These are phyloP conservation scores for Aspergillus leporis DNA, from an alignment of 495 filamentous ascomycete genomes.

Conservation along the genomic window DNA sequence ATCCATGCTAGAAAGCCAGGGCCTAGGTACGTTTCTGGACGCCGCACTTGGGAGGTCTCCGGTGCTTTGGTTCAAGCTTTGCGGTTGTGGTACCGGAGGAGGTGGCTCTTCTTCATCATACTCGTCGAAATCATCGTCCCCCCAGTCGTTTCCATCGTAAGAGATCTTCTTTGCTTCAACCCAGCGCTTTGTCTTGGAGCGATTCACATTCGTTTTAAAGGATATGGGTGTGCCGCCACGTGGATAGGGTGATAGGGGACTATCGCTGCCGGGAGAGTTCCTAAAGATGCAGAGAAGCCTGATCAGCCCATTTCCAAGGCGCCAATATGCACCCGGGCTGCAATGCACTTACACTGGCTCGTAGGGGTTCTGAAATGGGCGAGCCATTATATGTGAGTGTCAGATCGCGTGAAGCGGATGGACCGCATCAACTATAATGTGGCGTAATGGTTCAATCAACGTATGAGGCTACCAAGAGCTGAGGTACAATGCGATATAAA, in stretches of 20 bases:
- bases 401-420: slow-evolving; percentile 2
- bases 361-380: slow-evolving; percentile 22
- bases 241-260: slow-evolving; percentile 33
- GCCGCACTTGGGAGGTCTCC: slow-evolving; percentile 17
- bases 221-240: slow-evolving; percentile 48
- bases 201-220: slow-evolving; percentile 81
- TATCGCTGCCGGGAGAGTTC: slow-evolving; percentile 25
- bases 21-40: slow-evolving; percentile 14
- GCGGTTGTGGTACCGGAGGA: slow-evolving; percentile 46
- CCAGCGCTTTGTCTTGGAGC: slow-evolving; percentile 93
- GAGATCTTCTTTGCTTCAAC: slow-evolving; percentile 82
- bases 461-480: slow-evolving; percentile 4
- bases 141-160: slow-evolving; percentile 96
- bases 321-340: background rate
- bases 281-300: slow-evolving; percentile 15
- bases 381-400: slow-evolving; percentile 17
- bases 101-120: slow-evolving; percentile 51
- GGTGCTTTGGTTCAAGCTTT: slow-evolving; percentile 37
- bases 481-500: background rate
- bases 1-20: slow-evolving; percentile 26
- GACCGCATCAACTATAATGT: slow-evolving; percentile 2
- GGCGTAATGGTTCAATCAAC: slow-evolving; percentile 3
- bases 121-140: slow-evolving; percentile 79
- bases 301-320: background rate
- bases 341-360: slow-evolving; percentile 21